phyloP scores from a whole-genome alignment of 2,329 filamentous ascomycete species.

The Geoglossum cookeanum region DNA sequence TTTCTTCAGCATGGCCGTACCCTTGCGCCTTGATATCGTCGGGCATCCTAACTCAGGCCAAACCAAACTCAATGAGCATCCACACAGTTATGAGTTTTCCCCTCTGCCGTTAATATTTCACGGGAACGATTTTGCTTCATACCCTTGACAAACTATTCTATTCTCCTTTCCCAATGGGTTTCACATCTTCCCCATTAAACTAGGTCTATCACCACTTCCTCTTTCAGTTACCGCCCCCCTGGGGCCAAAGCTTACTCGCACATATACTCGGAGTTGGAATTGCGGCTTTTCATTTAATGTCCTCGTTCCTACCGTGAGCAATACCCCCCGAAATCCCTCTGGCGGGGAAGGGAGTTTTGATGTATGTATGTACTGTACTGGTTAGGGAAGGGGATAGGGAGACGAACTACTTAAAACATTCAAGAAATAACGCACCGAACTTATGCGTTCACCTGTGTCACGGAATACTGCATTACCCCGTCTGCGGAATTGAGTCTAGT shows the following conservation, averaged over 20 bases:
- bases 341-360: not conserved
- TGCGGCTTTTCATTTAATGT: not conserved
- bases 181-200: not conserved
- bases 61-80: not conserved
- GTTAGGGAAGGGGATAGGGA: not conserved
- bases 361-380: not conserved
- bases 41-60: not conserved
- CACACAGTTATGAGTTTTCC: not conserved
- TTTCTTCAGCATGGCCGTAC: not conserved
- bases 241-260: not conserved
- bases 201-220: not conserved
- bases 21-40: not conserved
- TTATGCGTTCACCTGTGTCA: no score
- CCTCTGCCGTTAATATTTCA: not conserved
- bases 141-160: not conserved
- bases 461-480: no score
- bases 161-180: not conserved
- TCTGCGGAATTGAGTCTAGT: no score
- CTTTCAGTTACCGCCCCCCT: not conserved
- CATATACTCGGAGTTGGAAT: not conserved
- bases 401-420: not conserved
- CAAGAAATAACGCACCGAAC: no score
- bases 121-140: not conserved
- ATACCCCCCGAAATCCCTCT: not conserved
- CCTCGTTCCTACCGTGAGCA: not conserved